A percentile compares a stretch with the other conserved stretches of the same genome.
phyloP scores from a whole-genome alignment of 768 basidiomycete species.

The Albatrellus ellisii region DNA sequence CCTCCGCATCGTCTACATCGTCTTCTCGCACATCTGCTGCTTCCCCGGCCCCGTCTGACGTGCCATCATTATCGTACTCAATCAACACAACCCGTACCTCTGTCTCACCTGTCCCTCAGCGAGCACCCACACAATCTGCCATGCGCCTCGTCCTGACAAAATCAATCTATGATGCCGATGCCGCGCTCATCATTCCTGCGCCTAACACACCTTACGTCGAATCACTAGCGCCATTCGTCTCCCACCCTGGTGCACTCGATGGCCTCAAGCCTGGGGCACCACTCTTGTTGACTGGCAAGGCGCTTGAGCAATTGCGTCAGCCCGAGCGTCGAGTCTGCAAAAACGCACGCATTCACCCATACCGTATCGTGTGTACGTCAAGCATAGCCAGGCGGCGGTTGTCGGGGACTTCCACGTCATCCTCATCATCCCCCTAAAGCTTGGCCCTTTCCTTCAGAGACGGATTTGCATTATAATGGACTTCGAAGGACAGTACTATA shows the following conservation, averaged over 20 bases:
- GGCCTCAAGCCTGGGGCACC: slow-evolving; percentile 15
- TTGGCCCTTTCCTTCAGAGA: no score
- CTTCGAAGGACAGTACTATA: no score
- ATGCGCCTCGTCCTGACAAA: slow-evolving; percentile 14
- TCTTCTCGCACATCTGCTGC: slow-evolving; percentile 7
- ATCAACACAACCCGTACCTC: slow-evolving; percentile 9
- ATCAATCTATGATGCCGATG: slow-evolving; percentile 36
- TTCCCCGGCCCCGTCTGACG: slow-evolving; percentile 6
- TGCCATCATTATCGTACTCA: slow-evolving; percentile 5
- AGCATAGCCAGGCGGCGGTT: neutral
- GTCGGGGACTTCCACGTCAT: neutral
- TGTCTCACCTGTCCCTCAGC: slow-evolving; percentile 6
- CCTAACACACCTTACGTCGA: slow-evolving; percentile 16
- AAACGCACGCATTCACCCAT: slow-evolving; percentile 43
- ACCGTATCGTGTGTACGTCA: slow-evolving; percentile 29
- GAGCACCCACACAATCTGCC: slow-evolving; percentile 2
- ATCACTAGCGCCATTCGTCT: slow-evolving; percentile 9
- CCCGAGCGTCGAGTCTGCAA: slow-evolving; percentile 27
- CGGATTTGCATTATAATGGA: no score
- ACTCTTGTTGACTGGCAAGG: slow-evolving; percentile 37
- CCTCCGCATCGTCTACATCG: slow-evolving; percentile 12
- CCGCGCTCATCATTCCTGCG: slow-evolving; percentile 33
- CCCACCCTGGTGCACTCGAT: slow-evolving; percentile 10
- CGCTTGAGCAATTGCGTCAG: slow-evolving; percentile 32
- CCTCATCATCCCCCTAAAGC: no score